Conservation (phyloP, 2,329 filamentous ascomycete genomes). For the Scedosporium apiospermum region DNA sequence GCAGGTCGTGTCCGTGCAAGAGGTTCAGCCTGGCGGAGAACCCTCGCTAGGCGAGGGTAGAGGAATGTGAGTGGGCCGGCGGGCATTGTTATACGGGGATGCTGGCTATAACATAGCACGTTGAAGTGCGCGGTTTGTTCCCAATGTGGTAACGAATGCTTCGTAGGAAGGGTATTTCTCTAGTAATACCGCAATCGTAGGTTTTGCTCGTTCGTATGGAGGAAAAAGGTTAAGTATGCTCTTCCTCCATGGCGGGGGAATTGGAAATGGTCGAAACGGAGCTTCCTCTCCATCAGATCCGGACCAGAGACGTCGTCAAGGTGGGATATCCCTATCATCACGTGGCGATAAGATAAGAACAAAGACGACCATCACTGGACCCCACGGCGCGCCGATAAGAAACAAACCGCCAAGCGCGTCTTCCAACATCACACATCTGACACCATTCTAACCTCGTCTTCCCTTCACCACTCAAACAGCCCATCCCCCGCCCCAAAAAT, state of each 20-base stretch:
- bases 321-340: neutral
- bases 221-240: no score
- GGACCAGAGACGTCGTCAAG: neutral
- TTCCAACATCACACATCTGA: neutral
- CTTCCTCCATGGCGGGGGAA: neutral
- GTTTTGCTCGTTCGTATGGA: no score
- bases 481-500: neutral
- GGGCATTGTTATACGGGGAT: neutral
- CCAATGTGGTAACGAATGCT: no score
- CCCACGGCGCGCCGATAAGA: conserved; percentile 4
- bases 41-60: neutral
- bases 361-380: neutral
- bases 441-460: neutral
- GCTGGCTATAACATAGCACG: neutral
- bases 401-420: neutral
- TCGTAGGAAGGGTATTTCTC: no score
- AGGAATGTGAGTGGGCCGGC: neutral
- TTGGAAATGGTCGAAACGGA: neutral
- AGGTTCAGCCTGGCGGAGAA: neutral
- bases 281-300: no score
- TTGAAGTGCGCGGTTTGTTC: neutral
- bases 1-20: neutral
- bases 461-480: neutral
- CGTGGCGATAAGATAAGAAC: conserved; percentile 1
- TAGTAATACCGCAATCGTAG: no score